phyloP scores from a whole-genome alignment of 2,329 filamentous ascomycete genomes.

The Nigrospora sphaerica region DNA sequence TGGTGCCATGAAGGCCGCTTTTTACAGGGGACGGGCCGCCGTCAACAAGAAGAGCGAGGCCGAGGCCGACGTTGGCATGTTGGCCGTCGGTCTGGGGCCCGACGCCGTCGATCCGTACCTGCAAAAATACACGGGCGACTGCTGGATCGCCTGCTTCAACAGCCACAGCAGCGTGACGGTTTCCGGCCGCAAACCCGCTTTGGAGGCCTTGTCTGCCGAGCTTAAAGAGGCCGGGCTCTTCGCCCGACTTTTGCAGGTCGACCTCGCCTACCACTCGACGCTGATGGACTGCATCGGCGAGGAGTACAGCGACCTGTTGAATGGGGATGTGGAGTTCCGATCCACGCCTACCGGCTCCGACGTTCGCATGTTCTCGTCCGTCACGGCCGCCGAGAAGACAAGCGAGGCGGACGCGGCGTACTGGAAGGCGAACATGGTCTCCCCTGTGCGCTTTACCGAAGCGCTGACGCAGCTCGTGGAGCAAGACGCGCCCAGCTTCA shows the following conservation, averaged over 20 bases:
- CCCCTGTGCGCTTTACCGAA: slow-evolving; percentile 16
- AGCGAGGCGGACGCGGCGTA: slow-evolving; percentile 7
- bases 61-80: slow-evolving; percentile 7
- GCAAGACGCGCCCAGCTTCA: slow-evolving; percentile 5
- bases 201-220: not conserved
- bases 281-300: slow-evolving; percentile 6
- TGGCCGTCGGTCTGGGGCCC: slow-evolving; percentile 10
- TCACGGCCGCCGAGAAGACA: not conserved
- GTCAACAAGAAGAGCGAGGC: not conserved
- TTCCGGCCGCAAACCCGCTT: slow-evolving; percentile 6
- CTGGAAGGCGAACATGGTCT: slow-evolving; percentile 22
- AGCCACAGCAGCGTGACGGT: slow-evolving; percentile 18
- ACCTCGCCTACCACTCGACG: slow-evolving; percentile 13
- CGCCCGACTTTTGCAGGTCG: slow-evolving; percentile 13
- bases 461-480: slow-evolving; percentile 5
- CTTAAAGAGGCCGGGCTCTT: slow-evolving; percentile 10
- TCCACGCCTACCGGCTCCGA: not conserved
- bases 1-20: slow-evolving; percentile 9
- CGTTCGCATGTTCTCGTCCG: slow-evolving; percentile 8
- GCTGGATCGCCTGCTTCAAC: slow-evolving; percentile 17
- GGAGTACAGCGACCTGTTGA: slow-evolving; percentile 6
- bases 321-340: not conserved
- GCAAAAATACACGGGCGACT: not conserved
- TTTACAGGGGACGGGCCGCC: slow-evolving; percentile 7
- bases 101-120: not conserved